Percentiles rank a stretch among this genome's conserved stretches.
phyloP scores from a whole-genome alignment of 768 basidiomycete genomes.

The Filobasidium floriforme region DNA sequence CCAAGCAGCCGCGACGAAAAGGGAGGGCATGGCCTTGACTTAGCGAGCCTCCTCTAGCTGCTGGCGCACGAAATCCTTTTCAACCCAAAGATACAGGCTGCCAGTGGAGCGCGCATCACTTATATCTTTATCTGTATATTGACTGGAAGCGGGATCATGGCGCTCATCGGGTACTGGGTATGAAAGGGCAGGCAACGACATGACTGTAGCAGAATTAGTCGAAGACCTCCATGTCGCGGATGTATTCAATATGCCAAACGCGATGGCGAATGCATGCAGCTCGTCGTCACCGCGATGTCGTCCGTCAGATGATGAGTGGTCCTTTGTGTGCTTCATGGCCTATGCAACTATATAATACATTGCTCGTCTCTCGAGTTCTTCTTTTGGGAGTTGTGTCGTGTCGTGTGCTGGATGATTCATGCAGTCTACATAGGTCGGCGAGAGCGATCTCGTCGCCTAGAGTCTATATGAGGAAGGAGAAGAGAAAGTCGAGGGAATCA shows the following conservation, averaged over 20 bases:
- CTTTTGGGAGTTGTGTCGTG: background rate
- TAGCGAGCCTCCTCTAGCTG: conserved; percentile 46
- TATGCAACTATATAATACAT: conserved; percentile 11
- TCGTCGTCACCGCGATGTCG: too few relatives aligned
- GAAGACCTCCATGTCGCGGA: too few relatives aligned
- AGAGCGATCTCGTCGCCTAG: too few relatives aligned
- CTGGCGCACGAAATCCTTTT: conserved; percentile 93
- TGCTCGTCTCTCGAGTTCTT: background rate
- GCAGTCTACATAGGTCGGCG: background rate
- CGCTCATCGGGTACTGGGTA: conserved; percentile 81
- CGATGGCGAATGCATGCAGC: too few relatives aligned
- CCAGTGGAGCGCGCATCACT: conserved; percentile 56
- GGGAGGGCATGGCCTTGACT: background rate
- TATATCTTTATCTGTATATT: conserved; percentile 72
- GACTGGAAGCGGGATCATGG: conserved; percentile 77
- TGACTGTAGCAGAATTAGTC: too few relatives aligned
- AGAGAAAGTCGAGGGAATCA: background rate
- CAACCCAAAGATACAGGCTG: conserved; percentile 70
- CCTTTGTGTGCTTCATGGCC: conserved; percentile 7
- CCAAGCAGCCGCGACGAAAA: background rate
- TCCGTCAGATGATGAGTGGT: conserved; percentile 3
- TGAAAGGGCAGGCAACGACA: conserved; percentile 34
- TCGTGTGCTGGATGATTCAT: background rate
- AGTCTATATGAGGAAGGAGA: background rate
- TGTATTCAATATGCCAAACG: too few relatives aligned